These are phyloP conservation scores for Trypanosoma brucei DNA, from an alignment of 208 protist species.

Conservation along the genomic window DNA sequence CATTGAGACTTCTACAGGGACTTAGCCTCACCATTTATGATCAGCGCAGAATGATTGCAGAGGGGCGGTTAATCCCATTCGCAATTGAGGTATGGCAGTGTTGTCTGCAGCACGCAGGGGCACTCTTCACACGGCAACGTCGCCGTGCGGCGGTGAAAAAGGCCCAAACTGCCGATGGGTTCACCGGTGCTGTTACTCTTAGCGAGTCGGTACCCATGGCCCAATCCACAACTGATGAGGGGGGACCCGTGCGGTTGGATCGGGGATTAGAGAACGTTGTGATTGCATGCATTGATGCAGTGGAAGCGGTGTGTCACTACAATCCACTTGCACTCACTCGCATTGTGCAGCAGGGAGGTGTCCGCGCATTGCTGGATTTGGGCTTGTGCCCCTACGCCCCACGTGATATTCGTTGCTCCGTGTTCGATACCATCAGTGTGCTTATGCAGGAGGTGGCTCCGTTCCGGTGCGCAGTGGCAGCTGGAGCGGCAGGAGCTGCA, in stretches of 20 bases:
- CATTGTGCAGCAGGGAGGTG: constrained; percentile 69
- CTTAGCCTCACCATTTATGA: constrained; percentile 63
- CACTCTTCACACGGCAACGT: constrained; percentile 41
- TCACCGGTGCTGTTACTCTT: background rate
- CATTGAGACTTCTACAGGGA: constrained; percentile 78
- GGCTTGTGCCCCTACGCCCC: constrained; percentile 69
- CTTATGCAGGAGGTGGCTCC: constrained; percentile 83
- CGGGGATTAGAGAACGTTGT: constrained; percentile 43
- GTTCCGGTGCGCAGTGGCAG: constrained; percentile 44
- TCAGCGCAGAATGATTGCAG: constrained; percentile 63
- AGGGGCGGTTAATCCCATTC: constrained; percentile 69
- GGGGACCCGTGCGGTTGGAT: constrained; percentile 35
- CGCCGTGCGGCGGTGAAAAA: constrained; percentile 14
- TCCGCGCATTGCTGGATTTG: constrained; percentile 66
- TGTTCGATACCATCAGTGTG: constrained; percentile 81
- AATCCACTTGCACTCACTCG: constrained; percentile 58
- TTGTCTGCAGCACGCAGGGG: constrained; percentile 75
- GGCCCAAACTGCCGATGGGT: constrained; percentile 5
- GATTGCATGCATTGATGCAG: constrained; percentile 63
- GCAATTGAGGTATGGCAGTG: constrained; percentile 78
- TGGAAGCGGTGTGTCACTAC: constrained; percentile 88
- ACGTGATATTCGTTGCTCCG: constrained; percentile 48
- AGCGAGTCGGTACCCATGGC: background rate
- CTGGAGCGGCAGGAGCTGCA: constrained; percentile 8
- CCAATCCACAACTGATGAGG: constrained; percentile 8